Percentiles rank a stretch among this genome's conserved stretches.
Conservation (phyloP, 2,329 filamentous ascomycete genomes). For the Xylaria sp. region DNA sequence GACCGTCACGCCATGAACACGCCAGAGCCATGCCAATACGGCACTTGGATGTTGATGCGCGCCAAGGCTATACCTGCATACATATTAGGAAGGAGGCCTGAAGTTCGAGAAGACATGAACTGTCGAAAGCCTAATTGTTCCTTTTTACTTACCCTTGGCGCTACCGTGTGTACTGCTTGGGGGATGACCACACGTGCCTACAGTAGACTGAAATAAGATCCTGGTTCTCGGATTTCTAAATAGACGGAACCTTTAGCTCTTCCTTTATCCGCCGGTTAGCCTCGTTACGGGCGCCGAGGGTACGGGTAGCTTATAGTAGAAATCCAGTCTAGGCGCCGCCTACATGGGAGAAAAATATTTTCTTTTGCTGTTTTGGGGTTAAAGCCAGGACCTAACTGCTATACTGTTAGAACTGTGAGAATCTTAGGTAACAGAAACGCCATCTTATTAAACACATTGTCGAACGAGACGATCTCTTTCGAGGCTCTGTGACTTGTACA, state of each 20-base stretch:
- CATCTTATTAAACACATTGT: not conserved
- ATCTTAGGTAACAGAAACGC: conserved; percentile 3
- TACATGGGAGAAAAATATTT: not conserved
- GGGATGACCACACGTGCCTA: not conserved
- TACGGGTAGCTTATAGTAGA: not conserved
- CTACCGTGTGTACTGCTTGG: not conserved
- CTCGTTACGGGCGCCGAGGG: not conserved
- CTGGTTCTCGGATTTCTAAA: not conserved
- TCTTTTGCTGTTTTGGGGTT: not conserved
- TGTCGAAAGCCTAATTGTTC: not conserved
- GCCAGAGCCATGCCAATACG: not conserved
- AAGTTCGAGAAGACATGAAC: not conserved
- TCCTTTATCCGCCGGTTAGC: not conserved
- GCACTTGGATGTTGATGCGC: not conserved
- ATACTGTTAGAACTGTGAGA: not conserved
- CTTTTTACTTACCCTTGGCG: not conserved
- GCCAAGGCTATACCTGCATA: not conserved
- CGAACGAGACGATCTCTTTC: not conserved
- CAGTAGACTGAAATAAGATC: not conserved
- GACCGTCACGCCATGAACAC: conserved; percentile 3
- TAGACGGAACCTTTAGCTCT: not conserved
- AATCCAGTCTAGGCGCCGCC: not conserved
- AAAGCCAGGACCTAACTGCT: not conserved
- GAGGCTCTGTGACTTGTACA: not conserved
- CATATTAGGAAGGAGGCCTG: conserved; percentile 4